These are phyloP conservation scores for Ilyonectria robusta DNA, from an alignment of 2,329 filamentous ascomycete species.

Conservation along the genomic window DNA sequence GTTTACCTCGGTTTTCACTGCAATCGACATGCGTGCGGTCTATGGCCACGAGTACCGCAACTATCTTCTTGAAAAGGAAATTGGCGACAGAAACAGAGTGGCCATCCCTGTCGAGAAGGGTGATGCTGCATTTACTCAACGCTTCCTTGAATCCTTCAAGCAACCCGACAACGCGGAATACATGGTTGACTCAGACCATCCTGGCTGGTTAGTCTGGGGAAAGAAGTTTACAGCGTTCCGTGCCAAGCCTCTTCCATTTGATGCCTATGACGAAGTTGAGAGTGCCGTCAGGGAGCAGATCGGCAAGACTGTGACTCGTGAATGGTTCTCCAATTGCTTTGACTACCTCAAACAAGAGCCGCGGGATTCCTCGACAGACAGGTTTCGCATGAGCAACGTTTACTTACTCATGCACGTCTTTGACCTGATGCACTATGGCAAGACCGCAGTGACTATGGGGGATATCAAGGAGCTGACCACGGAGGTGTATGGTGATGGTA, in stretches of 20 bases:
- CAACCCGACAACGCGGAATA: conserved; percentile 79
- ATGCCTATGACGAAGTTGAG: conserved; percentile 85
- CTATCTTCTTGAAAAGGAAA: conserved; percentile 85
- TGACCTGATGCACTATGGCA: conserved; percentile 86
- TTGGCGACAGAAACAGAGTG: conserved; percentile 80
- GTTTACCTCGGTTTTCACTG: conserved; percentile 82
- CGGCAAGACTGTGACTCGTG: conserved; percentile 81
- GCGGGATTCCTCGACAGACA: conserved; percentile 82
- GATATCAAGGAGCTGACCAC: conserved; percentile 88
- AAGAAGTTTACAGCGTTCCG: conserved; percentile 87
- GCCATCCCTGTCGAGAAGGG: conserved; percentile 80
- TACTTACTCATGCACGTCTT: conserved; percentile 92
- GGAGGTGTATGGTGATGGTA: conserved; percentile 89
- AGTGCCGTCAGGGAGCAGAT: conserved; percentile 81
- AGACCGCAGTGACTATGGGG: conserved; percentile 84
- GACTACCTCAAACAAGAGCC: conserved; percentile 97
- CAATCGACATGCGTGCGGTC: conserved; percentile 87
- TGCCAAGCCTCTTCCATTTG: conserved; percentile 77
- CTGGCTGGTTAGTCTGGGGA: conserved; percentile 97
- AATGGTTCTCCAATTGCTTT: conserved; percentile 92
- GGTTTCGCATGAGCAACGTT: conserved; percentile 90
- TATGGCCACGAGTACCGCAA: conserved; percentile 91
- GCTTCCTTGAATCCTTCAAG: conserved; percentile 84
- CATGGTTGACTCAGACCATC: conserved; percentile 91
- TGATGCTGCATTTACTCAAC: conserved; percentile 82